These are phyloP conservation scores for Elongisporangium undulatum DNA, from an alignment of 352 stramenopile species.

Conservation along the genomic window DNA sequence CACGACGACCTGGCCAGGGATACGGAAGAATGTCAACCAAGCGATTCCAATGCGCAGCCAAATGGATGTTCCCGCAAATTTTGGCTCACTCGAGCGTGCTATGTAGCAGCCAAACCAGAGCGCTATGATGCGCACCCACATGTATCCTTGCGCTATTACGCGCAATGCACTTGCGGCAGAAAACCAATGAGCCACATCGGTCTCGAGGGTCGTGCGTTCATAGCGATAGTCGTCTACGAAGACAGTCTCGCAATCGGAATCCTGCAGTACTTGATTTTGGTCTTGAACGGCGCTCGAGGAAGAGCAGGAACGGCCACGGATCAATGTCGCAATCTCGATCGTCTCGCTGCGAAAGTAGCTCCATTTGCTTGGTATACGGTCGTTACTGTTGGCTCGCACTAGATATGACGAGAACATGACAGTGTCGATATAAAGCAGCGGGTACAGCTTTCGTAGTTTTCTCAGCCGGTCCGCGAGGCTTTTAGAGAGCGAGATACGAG, in stretches of 20 bases:
- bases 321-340: slow-evolving; percentile 27
- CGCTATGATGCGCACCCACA: slow-evolving; percentile 38
- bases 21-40: slow-evolving; percentile 9
- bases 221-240: slow-evolving; percentile 60
- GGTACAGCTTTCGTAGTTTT: slow-evolving; percentile 15
- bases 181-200: slow-evolving; percentile 28
- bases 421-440: slow-evolving; percentile 20
- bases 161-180: slow-evolving; percentile 19
- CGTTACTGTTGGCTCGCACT: slow-evolving; percentile 8
- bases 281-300: background rate
- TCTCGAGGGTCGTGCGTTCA: slow-evolving; percentile 29
- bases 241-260: slow-evolving; percentile 17
- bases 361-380: background rate
- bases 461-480: slow-evolving; percentile 23
- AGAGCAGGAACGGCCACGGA: slow-evolving; percentile 19
- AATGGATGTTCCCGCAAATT: background rate
- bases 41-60: background rate
- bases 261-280: too few relatives aligned
- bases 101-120: slow-evolving; percentile 17
- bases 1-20: slow-evolving; percentile 25
- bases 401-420: slow-evolving; percentile 11
- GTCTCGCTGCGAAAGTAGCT: slow-evolving; percentile 6
- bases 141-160: slow-evolving; percentile 23
- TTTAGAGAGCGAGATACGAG: slow-evolving; percentile 16
- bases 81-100: slow-evolving; percentile 9